Conservation (phyloP, 1,284 basidiomycete genomes). For the Sphagnurus paluster region DNA sequence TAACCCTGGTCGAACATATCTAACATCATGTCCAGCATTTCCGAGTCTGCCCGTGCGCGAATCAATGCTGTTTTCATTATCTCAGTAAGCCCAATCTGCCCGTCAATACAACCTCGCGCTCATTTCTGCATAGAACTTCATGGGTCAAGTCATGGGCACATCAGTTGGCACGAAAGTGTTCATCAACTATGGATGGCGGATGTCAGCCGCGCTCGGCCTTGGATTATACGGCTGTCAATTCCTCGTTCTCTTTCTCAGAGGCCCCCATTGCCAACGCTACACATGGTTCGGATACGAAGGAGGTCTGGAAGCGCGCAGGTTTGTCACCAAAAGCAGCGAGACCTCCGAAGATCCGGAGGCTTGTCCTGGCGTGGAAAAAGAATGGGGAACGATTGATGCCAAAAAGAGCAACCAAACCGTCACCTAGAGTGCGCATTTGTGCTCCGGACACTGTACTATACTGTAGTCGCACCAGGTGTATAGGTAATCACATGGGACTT, state of each 20-base stretch:
- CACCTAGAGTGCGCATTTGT: too few species aligned
- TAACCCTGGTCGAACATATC: too few species aligned
- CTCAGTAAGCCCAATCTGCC: too few species aligned
- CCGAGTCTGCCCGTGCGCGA: constrained; percentile 53
- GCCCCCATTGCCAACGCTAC: constrained; percentile 51
- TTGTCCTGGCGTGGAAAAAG: too few species aligned
- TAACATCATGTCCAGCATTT: constrained; percentile 41
- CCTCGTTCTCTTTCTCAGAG: constrained; percentile 45
- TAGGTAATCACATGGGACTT: too few species aligned
- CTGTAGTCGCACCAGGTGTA: too few species aligned
- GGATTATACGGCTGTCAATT: constrained; percentile 50
- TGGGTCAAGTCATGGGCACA: constrained; percentile 67
- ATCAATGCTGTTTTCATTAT: constrained; percentile 67
- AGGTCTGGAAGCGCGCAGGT: constrained; percentile 39
- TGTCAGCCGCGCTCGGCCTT: constrained; percentile 50
- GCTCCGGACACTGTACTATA: too few species aligned
- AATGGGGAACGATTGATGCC: too few species aligned
- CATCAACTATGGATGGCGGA: constrained; percentile 59
- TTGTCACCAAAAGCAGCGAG: constrained; percentile 18
- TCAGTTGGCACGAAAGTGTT: constrained; percentile 63
- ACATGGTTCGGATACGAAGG: constrained; percentile 62
- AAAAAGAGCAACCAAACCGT: too few species aligned
- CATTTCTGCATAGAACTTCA: constrained; percentile 52
- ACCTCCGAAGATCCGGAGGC: too few species aligned
- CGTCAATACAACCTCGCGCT: too few species aligned